A percentile compares a stretch with the other conserved stretches of the same genome.
phyloP scores from a whole-genome alignment of 2,329 filamentous ascomycete genomes.

The Blastomyces silverae region DNA sequence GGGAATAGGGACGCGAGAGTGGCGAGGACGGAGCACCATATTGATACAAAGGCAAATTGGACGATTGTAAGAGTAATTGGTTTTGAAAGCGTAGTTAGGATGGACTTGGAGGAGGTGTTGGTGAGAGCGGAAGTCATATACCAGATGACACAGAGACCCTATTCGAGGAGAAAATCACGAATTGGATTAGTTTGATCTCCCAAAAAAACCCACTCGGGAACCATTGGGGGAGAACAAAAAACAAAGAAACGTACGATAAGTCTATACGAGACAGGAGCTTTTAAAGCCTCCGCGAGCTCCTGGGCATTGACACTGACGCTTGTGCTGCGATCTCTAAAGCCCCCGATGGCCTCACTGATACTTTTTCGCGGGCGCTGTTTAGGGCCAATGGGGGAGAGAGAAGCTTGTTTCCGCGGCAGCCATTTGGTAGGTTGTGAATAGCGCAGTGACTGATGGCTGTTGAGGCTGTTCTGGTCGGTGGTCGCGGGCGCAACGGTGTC shows the following conservation, averaged over 20 bases:
- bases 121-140: conserved; percentile 93
- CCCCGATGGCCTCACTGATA: conserved; percentile 77
- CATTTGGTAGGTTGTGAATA: conserved; percentile 48
- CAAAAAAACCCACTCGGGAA: background rate
- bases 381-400: conserved; percentile 35
- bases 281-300: conserved; percentile 84
- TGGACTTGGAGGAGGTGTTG: conserved; percentile 96
- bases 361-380: conserved; percentile 73
- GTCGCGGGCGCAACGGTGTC: conserved; percentile 30
- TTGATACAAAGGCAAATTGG: conserved; percentile 88
- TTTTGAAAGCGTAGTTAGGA: conserved; percentile 82
- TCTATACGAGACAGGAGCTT: conserved; percentile 79
- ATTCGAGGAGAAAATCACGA: conserved; percentile 25
- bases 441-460: conserved; percentile 26
- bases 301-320: conserved; percentile 91
- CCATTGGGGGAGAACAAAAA: too few species aligned
- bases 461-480: conserved; percentile 19
- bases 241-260: conserved; percentile 58
- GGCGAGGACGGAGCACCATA: conserved; percentile 74
- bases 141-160: conserved; percentile 85
- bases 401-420: conserved; percentile 53
- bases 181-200: conserved; percentile 15
- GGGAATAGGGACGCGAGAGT: conserved; percentile 69
- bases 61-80: conserved; percentile 86
- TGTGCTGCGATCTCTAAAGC: conserved; percentile 69